phyloP scores from a whole-genome alignment of 495 filamentous ascomycete species.

The Bathelium albidoporum region DNA sequence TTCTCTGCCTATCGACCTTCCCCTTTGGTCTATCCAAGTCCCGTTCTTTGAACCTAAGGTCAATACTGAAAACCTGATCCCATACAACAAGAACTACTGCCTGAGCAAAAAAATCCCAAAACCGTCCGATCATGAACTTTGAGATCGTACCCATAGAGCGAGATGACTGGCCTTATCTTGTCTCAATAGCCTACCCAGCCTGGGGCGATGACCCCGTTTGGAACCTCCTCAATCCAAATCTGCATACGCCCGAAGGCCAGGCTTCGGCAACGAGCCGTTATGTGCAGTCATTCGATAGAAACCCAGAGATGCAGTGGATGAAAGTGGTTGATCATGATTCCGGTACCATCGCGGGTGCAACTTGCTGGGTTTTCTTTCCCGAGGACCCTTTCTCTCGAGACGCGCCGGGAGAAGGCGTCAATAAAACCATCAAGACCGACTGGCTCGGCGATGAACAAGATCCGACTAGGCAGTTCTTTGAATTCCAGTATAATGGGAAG shows the following conservation, averaged over 20 bases:
- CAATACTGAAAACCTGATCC: too few relatives aligned
- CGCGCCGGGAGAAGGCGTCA: not conserved
- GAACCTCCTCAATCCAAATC: not conserved
- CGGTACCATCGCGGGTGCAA: not conserved
- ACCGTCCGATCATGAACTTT: too few relatives aligned
- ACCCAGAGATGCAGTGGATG: not conserved
- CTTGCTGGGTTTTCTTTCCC: not conserved
- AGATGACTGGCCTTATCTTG: not conserved
- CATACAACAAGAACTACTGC: too few relatives aligned
- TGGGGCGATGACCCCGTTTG: not conserved
- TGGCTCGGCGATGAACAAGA: not conserved
- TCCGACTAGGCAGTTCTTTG: not conserved
- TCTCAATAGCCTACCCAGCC: not conserved
- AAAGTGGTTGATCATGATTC: not conserved
- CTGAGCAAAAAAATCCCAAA: too few relatives aligned
- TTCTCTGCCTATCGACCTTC: too few relatives aligned
- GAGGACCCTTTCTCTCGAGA: not conserved
- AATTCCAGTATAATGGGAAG: not conserved
- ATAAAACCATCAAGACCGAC: not conserved
- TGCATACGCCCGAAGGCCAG: not conserved
- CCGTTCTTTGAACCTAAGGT: too few relatives aligned
- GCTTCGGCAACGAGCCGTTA: not conserved
- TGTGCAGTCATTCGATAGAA: not conserved
- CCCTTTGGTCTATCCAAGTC: too few relatives aligned
- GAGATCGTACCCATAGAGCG: not conserved